Evolutionary conservation across 1,139 yeast genomes (phyloP), one percentile per base, ranked within the genome.

Genomic region (Yamadazyma sp.): DNA sequence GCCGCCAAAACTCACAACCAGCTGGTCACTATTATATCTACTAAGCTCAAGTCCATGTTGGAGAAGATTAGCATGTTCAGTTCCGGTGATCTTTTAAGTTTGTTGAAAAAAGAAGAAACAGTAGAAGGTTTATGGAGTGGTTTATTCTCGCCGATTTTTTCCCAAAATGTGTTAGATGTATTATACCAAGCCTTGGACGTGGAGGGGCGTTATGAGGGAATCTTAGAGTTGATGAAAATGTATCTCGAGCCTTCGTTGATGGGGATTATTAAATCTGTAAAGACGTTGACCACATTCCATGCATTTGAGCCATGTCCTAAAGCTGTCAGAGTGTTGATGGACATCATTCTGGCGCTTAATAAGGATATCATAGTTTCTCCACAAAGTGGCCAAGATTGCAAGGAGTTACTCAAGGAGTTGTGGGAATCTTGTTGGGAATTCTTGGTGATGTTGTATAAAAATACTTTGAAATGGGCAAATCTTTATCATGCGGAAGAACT

Each of bases 341-440:
- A 89, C 61, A 72, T 88, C 2, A 60, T 80, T 3, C 72, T 73
- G 32, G 78, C 83, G 0, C 64, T 87, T 34, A 66, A 82, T 13
- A 69, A 66, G 30, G 47, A 46, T 18, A 39, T 49, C 10, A 41
- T 47, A 7, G 14, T 31, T 10, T 33, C 42, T 2, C 38, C 31
- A 26, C 28, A 36, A 10, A 31, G 25, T 9, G 13, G 17, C 1
- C 33, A 35, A 21, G 23, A 16, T 3, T 23, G 20, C 18, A 38
- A 40, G 30, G 29, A 34, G 20, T 39, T 43, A 45, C 53, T 69
- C 39, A 53, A 61, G 22, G 44, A 57, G 24, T 74, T 80, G 38
- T 90, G 97, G 97, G 66, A 65, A 14, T 51, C 63, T 12, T 69
- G 80, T 29, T 90, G 97, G 97, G 56, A 56, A 11, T 85, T 86